These are phyloP conservation scores for Tulasnella sp. DNA, from an alignment of 768 basidiomycete genomes.

Conservation along the genomic window DNA sequence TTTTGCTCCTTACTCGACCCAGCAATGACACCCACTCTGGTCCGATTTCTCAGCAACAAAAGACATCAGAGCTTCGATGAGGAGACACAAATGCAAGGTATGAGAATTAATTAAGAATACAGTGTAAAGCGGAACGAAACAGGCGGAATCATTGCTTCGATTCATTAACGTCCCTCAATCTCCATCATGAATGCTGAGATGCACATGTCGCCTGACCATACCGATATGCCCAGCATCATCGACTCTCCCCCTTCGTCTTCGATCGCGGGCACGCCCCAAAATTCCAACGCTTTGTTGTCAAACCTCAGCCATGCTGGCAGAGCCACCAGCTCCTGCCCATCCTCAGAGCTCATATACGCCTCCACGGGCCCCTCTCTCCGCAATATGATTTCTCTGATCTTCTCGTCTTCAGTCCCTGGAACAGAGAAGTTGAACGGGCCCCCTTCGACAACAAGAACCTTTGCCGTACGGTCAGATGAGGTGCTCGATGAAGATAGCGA, in stretches of 20 bases:
- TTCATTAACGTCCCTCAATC: neutral
- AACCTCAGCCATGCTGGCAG: conserved; percentile 26
- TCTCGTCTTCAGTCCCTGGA: neutral
- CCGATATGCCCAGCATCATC: neutral
- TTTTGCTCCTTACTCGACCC: neutral
- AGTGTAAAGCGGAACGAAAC: neutral
- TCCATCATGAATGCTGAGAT: conserved; percentile 8
- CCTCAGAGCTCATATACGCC: neutral
- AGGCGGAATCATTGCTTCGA: neutral
- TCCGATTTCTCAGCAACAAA: neutral
- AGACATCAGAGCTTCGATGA: neutral
- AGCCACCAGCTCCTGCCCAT: conserved; percentile 15
- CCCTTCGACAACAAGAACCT: neutral
- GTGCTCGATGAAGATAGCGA: neutral
- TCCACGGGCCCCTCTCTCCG: neutral
- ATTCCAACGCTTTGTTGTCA: conserved; percentile 22
- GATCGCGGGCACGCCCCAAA: conserved; percentile 25
- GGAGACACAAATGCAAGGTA: neutral
- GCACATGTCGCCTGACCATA: conserved; percentile 2
- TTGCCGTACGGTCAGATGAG: neutral
- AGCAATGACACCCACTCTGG: no score
- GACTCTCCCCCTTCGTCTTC: conserved; percentile 19
- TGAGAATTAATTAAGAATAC: neutral
- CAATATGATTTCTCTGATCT: no score
- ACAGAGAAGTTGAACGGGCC: conserved; percentile 11